Percentiles rank a stretch among this genome's conserved stretches.
Conservation (phyloP, 768 basidiomycete genomes). For the Phylloporus sp. region DNA sequence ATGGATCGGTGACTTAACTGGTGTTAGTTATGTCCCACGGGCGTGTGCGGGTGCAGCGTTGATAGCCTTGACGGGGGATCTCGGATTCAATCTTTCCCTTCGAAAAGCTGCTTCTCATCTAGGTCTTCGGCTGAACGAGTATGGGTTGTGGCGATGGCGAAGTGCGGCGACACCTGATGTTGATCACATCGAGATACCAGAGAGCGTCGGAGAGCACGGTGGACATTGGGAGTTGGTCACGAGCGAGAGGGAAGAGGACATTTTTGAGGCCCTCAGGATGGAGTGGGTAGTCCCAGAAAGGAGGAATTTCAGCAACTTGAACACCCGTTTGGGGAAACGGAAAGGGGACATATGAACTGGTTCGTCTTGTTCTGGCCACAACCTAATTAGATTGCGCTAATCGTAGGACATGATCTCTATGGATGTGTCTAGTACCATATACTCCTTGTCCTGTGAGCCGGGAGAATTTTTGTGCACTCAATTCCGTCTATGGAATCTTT, state of each 20-base stretch:
- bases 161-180: background rate
- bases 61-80: slow-evolving; percentile 55
- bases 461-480: slow-evolving; percentile 52
- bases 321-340: slow-evolving; percentile 1
- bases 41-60: slow-evolving; percentile 45
- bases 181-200: slow-evolving; percentile 2
- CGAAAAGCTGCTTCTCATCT: slow-evolving; percentile 40
- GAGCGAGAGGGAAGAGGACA: slow-evolving; percentile 24
- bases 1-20: background rate
- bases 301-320: slow-evolving; percentile 22
- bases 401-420: slow-evolving; percentile 9
- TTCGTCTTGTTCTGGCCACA: background rate
- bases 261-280: slow-evolving; percentile 23
- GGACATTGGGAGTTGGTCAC: slow-evolving; percentile 24
- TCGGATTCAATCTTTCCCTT: slow-evolving; percentile 41
- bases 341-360: slow-evolving; percentile 2
- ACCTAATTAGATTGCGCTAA: slow-evolving; percentile 9
- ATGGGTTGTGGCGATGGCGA: slow-evolving; percentile 63
- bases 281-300: slow-evolving; percentile 26
- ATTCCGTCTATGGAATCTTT: slow-evolving; percentile 58
- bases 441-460: slow-evolving; percentile 76
- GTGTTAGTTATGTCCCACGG: slow-evolving; percentile 18
- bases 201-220: slow-evolving; percentile 6
- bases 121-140: slow-evolving; percentile 54
- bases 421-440: slow-evolving; percentile 68